Conservation (phyloP, 805 yeast species). For the Nakazawaea siamensis region DNA sequence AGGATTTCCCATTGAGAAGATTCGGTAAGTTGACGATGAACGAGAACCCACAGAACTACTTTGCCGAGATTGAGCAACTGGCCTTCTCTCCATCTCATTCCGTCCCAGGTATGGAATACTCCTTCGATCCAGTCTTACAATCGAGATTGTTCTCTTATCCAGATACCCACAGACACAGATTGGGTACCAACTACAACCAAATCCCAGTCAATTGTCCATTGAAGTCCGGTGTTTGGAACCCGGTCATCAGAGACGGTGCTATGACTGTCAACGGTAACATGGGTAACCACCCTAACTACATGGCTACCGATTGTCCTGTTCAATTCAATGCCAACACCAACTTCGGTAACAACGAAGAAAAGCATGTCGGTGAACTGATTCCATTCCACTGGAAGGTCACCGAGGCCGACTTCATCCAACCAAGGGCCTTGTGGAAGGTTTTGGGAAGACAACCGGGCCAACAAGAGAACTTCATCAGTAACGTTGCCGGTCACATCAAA, state of each 20-base stretch:
- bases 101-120: slow-evolving; percentile 77
- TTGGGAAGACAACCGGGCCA: slow-evolving; percentile 73
- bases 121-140: slow-evolving; percentile 80
- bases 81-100: slow-evolving; percentile 82
- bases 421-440: slow-evolving; percentile 70
- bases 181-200: slow-evolving; percentile 70
- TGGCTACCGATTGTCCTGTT: slow-evolving; percentile 44
- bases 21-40: slow-evolving; percentile 75
- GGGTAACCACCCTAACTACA: slow-evolving; percentile 72
- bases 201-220: slow-evolving; percentile 88
- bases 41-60: slow-evolving; percentile 80
- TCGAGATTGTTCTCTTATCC: slow-evolving; percentile 77
- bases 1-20: slow-evolving; percentile 76
- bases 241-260: slow-evolving; percentile 78
- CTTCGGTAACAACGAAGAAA: slow-evolving; percentile 18
- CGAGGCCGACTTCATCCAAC: slow-evolving; percentile 70
- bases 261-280: slow-evolving; percentile 64
- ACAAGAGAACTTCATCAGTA: slow-evolving; percentile 77
- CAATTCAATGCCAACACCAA: slow-evolving; percentile 25
- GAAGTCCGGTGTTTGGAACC: slow-evolving; percentile 47
- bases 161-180: slow-evolving; percentile 79
- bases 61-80: slow-evolving; percentile 82
- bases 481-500: slow-evolving; percentile 66
- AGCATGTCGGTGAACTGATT: slow-evolving; percentile 28
- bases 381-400: slow-evolving; percentile 81